Conservation (phyloP, 768 basidiomycete genomes). For the Rhodocollybia butyracea region DNA sequence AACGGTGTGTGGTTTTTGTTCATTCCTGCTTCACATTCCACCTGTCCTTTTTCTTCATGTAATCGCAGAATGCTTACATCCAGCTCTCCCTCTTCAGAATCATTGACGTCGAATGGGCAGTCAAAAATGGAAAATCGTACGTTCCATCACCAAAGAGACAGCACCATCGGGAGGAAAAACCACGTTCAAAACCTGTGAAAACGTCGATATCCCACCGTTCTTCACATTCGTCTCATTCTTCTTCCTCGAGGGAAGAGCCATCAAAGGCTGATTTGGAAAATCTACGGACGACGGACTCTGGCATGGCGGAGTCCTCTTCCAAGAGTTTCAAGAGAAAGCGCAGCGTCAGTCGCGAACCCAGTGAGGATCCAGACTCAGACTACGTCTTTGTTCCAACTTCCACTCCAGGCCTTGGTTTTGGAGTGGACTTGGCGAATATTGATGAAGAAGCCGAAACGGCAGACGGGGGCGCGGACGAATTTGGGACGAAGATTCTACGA, state of each 20-base stretch:
- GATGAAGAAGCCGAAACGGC: not conserved
- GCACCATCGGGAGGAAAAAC: slow-evolving; percentile 18
- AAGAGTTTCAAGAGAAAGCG: not conserved
- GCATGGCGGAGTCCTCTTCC: not conserved
- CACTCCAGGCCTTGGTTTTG: not conserved
- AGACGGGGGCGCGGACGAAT: not conserved
- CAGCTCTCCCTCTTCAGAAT: slow-evolving; percentile 45
- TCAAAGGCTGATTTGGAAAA: not conserved
- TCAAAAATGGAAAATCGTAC: slow-evolving; percentile 58
- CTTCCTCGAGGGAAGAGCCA: not conserved
- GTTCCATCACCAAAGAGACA: slow-evolving; percentile 54
- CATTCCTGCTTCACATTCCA: slow-evolving; percentile 29
- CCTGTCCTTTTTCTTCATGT: slow-evolving; percentile 10
- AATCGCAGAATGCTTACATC: slow-evolving; percentile 25
- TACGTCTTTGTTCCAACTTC: not conserved
- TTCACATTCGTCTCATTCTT: not conserved
- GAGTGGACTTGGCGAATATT: not conserved
- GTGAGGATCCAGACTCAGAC: not conserved
- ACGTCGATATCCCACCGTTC: not conserved
- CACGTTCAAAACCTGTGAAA: not conserved
- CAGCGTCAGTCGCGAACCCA: not conserved
- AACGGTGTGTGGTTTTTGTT: slow-evolving; percentile 78
- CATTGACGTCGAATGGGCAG: slow-evolving; percentile 78
- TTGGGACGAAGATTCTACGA: not conserved
- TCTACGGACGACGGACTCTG: not conserved